Conservation (phyloP, 2,329 filamentous ascomycete genomes). For the Triangularia setosa region DNA sequence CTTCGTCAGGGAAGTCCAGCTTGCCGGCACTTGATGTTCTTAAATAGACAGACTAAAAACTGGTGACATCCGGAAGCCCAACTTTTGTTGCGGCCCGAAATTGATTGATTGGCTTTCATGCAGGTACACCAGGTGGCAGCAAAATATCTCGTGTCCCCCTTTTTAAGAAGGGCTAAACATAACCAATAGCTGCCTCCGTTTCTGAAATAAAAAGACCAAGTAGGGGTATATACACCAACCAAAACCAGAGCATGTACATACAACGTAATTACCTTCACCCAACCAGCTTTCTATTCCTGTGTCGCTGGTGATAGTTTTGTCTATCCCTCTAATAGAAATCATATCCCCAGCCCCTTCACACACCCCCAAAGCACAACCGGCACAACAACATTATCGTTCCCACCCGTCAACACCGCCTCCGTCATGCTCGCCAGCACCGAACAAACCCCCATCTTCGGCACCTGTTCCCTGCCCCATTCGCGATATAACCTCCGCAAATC, state of each 20-base stretch:
- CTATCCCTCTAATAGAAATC: neutral
- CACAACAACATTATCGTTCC: conserved; percentile 97
- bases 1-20: neutral
- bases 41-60: neutral
- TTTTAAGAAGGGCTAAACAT: neutral
- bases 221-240: neutral
- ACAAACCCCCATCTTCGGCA: conserved; percentile 66
- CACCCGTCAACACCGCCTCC: conserved; percentile 91
- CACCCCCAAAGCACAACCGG: conserved; percentile 90
- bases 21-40: neutral
- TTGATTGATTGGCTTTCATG: neutral
- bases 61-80: neutral
- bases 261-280: neutral
- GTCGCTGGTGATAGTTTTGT: too few species aligned
- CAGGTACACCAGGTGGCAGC: neutral
- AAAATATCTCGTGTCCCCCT: neutral
- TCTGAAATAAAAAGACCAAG: neutral
- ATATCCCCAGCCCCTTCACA: conserved; percentile 66
- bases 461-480: conserved; percentile 9
- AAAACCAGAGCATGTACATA: neutral
- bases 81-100: neutral
- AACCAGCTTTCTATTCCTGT: neutral
- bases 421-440: conserved; percentile 81
- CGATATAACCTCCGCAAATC: neutral
- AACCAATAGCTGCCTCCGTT: neutral